phyloP scores from a whole-genome alignment of 2,329 filamentous ascomycete species.

The Pseudocercospora fuligena region DNA sequence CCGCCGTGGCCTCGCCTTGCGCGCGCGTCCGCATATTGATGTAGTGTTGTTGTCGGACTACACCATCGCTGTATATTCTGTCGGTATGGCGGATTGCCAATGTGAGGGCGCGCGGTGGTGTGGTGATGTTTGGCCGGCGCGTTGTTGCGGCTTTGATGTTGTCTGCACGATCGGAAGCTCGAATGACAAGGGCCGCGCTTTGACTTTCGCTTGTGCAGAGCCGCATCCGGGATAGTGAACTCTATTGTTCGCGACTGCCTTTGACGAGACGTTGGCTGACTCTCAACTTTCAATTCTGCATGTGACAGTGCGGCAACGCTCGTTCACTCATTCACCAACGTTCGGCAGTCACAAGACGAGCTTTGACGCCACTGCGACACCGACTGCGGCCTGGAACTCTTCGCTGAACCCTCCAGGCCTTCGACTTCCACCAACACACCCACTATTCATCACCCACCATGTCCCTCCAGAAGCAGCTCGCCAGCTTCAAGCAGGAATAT shows the following conservation, averaged over 20 bases:
- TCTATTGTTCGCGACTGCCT: constrained; percentile 8
- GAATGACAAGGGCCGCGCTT: background rate
- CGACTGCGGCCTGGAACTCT: constrained; percentile 33
- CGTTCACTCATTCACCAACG: background rate
- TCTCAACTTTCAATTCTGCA: constrained; percentile 1
- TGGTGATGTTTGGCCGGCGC: constrained; percentile 1
- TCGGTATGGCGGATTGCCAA: background rate
- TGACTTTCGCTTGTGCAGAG: constrained; percentile 9
- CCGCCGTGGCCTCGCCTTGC: constrained; percentile 51
- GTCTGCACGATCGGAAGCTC: background rate
- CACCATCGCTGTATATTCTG: constrained; percentile 21
- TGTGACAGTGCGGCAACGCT: background rate
- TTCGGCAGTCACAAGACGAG: background rate
- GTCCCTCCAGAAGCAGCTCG: constrained; percentile 38
- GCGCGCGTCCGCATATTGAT: constrained; percentile 55
- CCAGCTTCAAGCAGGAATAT: constrained; percentile 38
- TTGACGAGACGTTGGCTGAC: background rate
- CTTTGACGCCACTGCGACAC: background rate
- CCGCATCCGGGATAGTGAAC: constrained; percentile 1
- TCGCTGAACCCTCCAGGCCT: constrained; percentile 37
- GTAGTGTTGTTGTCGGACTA: constrained; percentile 11
- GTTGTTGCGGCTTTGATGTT: constrained; percentile 6
- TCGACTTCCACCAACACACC: background rate
- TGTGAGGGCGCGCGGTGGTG: background rate
- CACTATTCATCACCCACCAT: constrained; percentile 27